Percentiles rank a stretch among this genome's conserved stretches.
These are phyloP conservation scores for Nakaseomyces nivariensis DNA, from an alignment of 1,139 yeast genomes.

Conservation along the genomic window DNA sequence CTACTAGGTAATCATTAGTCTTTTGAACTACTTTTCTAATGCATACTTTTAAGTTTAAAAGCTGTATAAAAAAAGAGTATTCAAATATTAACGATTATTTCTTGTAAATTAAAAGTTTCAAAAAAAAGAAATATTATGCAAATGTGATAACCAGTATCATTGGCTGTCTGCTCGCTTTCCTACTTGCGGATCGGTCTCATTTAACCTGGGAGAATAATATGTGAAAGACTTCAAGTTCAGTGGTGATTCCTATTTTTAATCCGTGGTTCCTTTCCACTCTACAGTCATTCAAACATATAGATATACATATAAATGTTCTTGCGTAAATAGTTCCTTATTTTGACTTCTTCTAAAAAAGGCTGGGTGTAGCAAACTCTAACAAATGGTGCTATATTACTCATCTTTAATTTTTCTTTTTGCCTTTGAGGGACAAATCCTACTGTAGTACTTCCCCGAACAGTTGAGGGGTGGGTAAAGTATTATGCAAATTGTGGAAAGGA, in stretches of 20 bases:
- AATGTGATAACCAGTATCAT: slow-evolving; percentile 3
- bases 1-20: too few relatives aligned
- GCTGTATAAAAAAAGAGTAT: not conserved
- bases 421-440: too few relatives aligned
- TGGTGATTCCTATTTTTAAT: not conserved
- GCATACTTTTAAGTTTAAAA: not conserved
- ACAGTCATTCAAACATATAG: slow-evolving; percentile 4
- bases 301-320: not conserved
- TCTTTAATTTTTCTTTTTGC: too few relatives aligned
- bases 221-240: slow-evolving; percentile 5
- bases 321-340: not conserved
- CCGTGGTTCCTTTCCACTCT: slow-evolving; percentile 4
- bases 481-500: too few relatives aligned
- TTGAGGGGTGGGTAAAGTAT: too few relatives aligned
- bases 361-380: not conserved
- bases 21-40: not conserved
- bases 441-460: too few relatives aligned
- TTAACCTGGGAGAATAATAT: slow-evolving; percentile 4
- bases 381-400: too few relatives aligned
- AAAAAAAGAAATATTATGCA: too few relatives aligned
- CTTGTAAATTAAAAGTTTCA: not conserved
- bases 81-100: too few relatives aligned
- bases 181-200: slow-evolving; percentile 3
- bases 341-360: not conserved
- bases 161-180: slow-evolving; percentile 8